Evolutionary conservation across 1,139 yeast genomes (phyloP).

Genomic region (Yamadazyma oceani): DNA sequence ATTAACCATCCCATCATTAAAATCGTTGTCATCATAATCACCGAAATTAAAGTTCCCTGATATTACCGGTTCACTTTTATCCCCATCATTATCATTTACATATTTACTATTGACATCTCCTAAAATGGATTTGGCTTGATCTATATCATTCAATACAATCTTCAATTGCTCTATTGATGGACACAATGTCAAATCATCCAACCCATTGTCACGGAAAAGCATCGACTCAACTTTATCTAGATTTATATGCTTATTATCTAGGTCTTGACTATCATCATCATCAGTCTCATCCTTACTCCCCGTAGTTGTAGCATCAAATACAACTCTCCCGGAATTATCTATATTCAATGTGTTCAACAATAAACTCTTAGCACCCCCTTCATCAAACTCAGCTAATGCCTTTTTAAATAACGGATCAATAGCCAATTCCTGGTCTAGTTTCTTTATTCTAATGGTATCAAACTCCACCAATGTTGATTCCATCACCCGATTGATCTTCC

Average conservation of each 20-base stretch:
- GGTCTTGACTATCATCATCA: constrained; percentile 13
- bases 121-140: constrained; percentile 53
- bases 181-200: constrained; percentile 51
- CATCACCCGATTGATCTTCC: constrained; percentile 41
- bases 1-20: constrained; percentile 24
- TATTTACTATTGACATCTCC: constrained; percentile 46
- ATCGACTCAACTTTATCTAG: constrained; percentile 19
- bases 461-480: constrained; percentile 53
- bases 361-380: constrained; percentile 90
- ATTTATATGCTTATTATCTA: constrained; percentile 17
- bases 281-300: constrained; percentile 14
- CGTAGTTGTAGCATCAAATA: constrained; percentile 55
- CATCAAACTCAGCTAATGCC: constrained; percentile 89
- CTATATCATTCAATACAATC: constrained; percentile 57
- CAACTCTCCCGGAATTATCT: constrained; percentile 59
- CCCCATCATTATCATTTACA: constrained; percentile 17
- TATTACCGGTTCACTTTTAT: constrained; percentile 18
- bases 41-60: constrained; percentile 21
- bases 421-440: constrained; percentile 72
- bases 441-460: constrained; percentile 62
- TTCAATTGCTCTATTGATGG: constrained; percentile 63
- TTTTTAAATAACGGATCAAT: constrained; percentile 89
- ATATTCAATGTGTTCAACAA: constrained; percentile 68
- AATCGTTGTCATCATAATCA: constrained; percentile 35
- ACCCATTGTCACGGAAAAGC: constrained; percentile 29